Base-by-base conservation (phyloP, 2,329 filamentous ascomycete genomes). In the Colletotrichum destructivum region DNA sequence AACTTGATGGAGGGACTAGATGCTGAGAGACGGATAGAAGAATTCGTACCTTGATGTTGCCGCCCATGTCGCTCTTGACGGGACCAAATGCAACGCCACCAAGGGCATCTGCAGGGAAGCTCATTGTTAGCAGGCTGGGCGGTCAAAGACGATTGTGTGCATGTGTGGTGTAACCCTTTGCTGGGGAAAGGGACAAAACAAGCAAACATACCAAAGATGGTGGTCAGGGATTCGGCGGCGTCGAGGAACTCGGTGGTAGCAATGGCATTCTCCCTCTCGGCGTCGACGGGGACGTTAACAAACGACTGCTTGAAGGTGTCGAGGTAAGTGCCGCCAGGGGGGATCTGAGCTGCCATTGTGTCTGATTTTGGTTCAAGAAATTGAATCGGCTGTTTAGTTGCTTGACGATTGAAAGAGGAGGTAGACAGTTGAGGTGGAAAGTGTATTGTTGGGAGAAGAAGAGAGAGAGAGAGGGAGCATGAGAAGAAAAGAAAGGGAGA, bases 31-130 rank as follows among this genome's bases (percentile, higher is more conserved):
- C 49, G 13, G 44, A 65, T 5, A 23, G 35, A 26, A 16, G n/a
- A 38, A 23, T 56, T 76, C 81, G 74, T 82, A 96, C 94, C 89
- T 95, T 95, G 85, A 98, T 89, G 85, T 99, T 99, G 81, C 94
- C 94, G 60, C 90, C 82, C 86, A 99, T 93, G 83, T 99, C 96
- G 76, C 85, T 93, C 89, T 98, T 98, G 81, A 98, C 96, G 35
- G 94, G 93, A 66, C 88, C 90, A 85, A 99, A 98, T 75, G 95
- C 95, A 44, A 93, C 89, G 55, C 89, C 88, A 73, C 90, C 90
- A 63, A 93, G 86, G 68, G 88, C 83, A 81, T 92, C 90, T 92
- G 68, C 5, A 46, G 12, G 44, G 60, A n/a, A 35, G 12, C 21
- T 18, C 4, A 11, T 38, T 16, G 62, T 73, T 61, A 71, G 66